Evolutionary conservation across 225 moss, liverwort and hornwort species (phyloP).

Genomic region (Pseudoscleropodium purum): DNA sequence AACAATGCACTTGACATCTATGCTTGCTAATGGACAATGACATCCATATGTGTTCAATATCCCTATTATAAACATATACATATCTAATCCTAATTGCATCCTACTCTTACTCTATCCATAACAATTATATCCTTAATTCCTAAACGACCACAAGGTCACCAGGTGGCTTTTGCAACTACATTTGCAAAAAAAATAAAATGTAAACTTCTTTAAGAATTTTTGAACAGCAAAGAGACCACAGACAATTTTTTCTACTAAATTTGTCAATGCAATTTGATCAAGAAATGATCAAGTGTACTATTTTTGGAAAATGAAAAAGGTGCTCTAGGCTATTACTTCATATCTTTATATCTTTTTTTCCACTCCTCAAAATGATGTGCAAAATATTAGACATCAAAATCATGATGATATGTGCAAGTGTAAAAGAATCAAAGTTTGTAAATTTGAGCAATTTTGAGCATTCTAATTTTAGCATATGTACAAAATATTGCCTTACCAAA

Average conservation of each 20-base stretch:
- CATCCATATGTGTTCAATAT: no score
- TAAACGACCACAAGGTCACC: background rate
- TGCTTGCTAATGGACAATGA: background rate
- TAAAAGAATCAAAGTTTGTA: background rate
- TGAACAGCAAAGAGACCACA: background rate
- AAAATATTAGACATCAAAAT: background rate
- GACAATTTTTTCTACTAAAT: no score
- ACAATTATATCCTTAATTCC: background rate
- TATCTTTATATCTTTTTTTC: background rate
- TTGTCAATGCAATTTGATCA: background rate
- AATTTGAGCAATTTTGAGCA: background rate
- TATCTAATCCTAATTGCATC: background rate
- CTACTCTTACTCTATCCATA: background rate
- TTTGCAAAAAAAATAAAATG: background rate
- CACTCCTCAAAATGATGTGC: background rate
- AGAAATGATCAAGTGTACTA: rapidly evolving
- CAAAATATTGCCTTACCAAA: background rate
- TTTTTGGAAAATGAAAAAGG: background rate
- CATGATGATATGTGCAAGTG: rapidly evolving
- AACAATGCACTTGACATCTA: background rate
- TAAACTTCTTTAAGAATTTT: rapidly evolving
- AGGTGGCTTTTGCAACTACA: rapidly evolving
- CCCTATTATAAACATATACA: no score
- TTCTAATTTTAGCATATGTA: background rate
- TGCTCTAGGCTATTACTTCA: rapidly evolving